Conservation (phyloP, 2,329 filamentous ascomycete species). For the Alternaria novae-zelandiae region DNA sequence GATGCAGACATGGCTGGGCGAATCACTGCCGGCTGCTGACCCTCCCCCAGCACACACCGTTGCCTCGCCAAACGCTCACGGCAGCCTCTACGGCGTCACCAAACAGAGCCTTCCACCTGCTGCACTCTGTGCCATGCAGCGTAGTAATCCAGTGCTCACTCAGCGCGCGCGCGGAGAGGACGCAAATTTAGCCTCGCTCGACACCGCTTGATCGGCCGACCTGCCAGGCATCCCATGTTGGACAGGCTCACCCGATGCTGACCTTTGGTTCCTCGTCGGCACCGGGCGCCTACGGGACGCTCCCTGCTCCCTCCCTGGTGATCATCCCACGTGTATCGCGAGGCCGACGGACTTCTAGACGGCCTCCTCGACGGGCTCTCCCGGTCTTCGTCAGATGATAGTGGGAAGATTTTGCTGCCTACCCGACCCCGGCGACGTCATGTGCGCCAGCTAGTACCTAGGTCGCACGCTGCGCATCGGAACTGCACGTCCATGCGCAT, state of each 20-base stretch:
- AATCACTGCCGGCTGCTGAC: slow-evolving; percentile 19
- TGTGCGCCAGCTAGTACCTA: slow-evolving; percentile 4
- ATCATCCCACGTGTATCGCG: slow-evolving; percentile 24
- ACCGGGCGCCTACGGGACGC: slow-evolving; percentile 20
- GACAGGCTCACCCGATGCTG: not conserved
- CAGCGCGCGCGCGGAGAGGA: not conserved
- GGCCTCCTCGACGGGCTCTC: slow-evolving; percentile 13
- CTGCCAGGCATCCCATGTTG: slow-evolving; percentile 18
- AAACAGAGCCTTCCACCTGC: slow-evolving; percentile 11
- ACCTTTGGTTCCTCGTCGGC: slow-evolving; percentile 4
- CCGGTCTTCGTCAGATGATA: slow-evolving; percentile 23
- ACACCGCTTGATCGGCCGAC: slow-evolving; percentile 15
- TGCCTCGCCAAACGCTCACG: slow-evolving; percentile 28
- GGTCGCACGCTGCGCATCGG: slow-evolving; percentile 6
- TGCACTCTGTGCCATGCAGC: slow-evolving; percentile 11
- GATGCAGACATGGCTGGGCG: slow-evolving; percentile 14
- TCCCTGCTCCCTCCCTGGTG: slow-evolving; percentile 19
- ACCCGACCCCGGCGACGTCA: slow-evolving; percentile 19
- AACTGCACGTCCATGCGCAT: slow-evolving; percentile 1
- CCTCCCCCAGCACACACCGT: slow-evolving; percentile 16
- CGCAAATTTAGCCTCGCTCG: not conserved
- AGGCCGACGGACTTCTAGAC: slow-evolving; percentile 1
- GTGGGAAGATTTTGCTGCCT: slow-evolving; percentile 13
- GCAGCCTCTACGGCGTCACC: slow-evolving; percentile 13
- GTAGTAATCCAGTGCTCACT: slow-evolving; percentile 6